Conservation (phyloP, 129 eudicot genomes). For the Arctium minus region DNA sequence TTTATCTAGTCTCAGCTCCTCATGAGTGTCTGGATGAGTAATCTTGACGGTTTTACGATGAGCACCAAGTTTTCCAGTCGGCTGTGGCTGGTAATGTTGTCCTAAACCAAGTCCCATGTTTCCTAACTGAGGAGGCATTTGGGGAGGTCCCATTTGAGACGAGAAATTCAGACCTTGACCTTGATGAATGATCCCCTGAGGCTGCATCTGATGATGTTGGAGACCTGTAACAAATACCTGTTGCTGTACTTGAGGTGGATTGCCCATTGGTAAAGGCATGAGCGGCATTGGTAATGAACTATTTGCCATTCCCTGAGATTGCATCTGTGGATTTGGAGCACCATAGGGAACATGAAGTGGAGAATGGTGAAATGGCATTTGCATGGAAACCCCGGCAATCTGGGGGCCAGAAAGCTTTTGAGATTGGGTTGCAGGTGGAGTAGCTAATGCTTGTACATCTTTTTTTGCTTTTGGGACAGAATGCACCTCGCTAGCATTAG, state of each 20-base stretch:
- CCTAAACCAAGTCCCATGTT: slow-evolving; percentile 51
- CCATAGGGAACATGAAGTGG: slow-evolving; percentile 51
- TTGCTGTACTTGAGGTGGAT: slow-evolving; percentile 52
- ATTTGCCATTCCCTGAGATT: slow-evolving; percentile 55
- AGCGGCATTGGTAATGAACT: slow-evolving; percentile 47
- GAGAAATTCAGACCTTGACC: slow-evolving; percentile 51
- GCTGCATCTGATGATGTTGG: slow-evolving; percentile 62
- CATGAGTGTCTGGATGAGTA: slow-evolving; percentile 82
- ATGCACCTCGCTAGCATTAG: slow-evolving; percentile 36
- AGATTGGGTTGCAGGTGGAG: slow-evolving; percentile 39
- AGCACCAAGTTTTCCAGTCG: slow-evolving; percentile 29
- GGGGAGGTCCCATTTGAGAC: slow-evolving; percentile 49
- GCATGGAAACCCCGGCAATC: slow-evolving; percentile 44
- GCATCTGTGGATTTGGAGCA: slow-evolving; percentile 65
- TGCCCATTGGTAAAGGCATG: slow-evolving; percentile 50
- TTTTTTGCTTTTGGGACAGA: slow-evolving; percentile 35
- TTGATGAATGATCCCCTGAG: slow-evolving; percentile 74
- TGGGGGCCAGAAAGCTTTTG: slow-evolving; percentile 52
- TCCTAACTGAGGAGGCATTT: slow-evolving; percentile 41
- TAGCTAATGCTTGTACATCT: slow-evolving; percentile 36
- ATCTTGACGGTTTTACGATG: slow-evolving; percentile 69
- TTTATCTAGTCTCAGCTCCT: slow-evolving; percentile 61
- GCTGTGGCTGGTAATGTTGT: slow-evolving; percentile 44
- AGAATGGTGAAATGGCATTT: slow-evolving; percentile 55
- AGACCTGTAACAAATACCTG: slow-evolving; percentile 52